Conservation (phyloP, 2,329 filamentous ascomycete species). For the Aspergillus pseudotamarii region DNA sequence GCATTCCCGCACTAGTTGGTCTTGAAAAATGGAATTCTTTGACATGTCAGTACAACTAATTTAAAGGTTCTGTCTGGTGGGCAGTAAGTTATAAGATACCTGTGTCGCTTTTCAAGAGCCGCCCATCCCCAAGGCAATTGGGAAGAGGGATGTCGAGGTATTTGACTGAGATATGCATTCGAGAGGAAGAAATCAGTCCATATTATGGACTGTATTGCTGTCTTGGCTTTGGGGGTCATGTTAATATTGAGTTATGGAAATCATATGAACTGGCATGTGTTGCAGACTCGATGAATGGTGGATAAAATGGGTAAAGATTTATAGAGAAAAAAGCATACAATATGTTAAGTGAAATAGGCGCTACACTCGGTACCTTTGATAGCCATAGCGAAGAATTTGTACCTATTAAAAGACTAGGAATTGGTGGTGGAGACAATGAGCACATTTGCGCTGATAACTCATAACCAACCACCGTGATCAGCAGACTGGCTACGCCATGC, state of each 20-base stretch:
- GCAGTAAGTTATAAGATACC: not conserved
- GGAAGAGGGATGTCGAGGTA: not conserved
- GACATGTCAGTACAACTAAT: not conserved
- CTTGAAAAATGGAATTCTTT: not conserved
- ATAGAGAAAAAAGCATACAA: accelerated
- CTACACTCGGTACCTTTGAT: not conserved
- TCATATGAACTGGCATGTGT: not conserved
- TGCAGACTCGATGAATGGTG: not conserved
- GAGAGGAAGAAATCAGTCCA: not conserved
- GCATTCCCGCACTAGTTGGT: not conserved
- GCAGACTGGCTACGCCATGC: not conserved
- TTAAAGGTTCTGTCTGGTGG: not conserved
- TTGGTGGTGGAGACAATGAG: not conserved
- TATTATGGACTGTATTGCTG: not conserved
- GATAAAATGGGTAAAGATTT: not conserved
- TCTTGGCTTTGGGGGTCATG: not conserved
- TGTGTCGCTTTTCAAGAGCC: not conserved
- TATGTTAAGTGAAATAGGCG: not conserved
- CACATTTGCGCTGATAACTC: not conserved
- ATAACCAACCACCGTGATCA: not conserved
- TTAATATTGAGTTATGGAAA: not conserved
- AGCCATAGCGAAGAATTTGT: not conserved
- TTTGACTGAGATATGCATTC: not conserved
- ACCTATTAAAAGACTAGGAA: not conserved
- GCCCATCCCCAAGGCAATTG: not conserved